Evolutionary conservation across 1,139 yeast species (phyloP), one percentile per base, ranked within the genome.

Genomic region (Candida buenavistaensis): DNA sequence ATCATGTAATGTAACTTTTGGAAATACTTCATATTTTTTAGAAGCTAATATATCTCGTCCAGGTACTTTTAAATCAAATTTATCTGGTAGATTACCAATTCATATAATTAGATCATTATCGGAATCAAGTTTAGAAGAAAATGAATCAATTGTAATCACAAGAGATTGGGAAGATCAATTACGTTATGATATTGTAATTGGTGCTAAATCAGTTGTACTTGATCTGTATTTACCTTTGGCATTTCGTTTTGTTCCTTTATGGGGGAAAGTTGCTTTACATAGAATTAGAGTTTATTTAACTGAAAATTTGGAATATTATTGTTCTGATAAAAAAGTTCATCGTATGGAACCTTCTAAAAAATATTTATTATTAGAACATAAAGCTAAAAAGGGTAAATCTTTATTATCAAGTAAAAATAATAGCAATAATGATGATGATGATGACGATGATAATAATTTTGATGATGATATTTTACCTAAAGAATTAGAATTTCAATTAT

Each of bases 141-240:
- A 85, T 42, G 98, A 92, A 55, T 97, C 98, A 0, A 92, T 92
- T 36, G 87, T 89, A 5, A 89, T 92, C 26, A 72, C 85, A 11
- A 72, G 95, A 44, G 92, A 86, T 47, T 92, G 98, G 98, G 97
- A 92, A 56, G 90, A 86, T 54, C 89, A 86, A 53, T 60, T 92
- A 26, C 81, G 82, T 47, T 92, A 92, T 54, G 97, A 92, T 53
- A 88, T 92, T 33, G 82, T 88, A 19, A 82, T 92, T 37, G 95
- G 88, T 28, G 84, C 96, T 14, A 92, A 92, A 55, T 82, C 92
- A 14, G 80, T 90, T 37, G 82, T 94, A 2, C 69, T 92, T 35
- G 90, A 95, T 51, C 80, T 92, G 3, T 80, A 77, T 50, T 63
- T 92, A 32, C 97, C 97, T 0, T 70, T 92, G 12, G 86, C 92